Conservation (phyloP, 768 basidiomycete genomes). For the Suillus brevipes region DNA sequence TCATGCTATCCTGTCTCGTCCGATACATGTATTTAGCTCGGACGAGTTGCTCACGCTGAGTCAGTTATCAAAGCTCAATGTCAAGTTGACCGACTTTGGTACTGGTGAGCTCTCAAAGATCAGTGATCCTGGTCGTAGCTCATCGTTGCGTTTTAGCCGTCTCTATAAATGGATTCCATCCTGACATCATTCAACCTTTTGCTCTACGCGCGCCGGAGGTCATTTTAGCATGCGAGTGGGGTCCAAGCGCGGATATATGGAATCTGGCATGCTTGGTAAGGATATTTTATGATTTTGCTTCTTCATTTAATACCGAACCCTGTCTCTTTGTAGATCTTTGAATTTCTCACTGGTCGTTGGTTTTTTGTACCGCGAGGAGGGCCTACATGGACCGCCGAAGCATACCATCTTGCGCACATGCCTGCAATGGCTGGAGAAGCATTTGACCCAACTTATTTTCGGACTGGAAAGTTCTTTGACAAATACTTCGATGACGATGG, state of each 20-base stretch:
- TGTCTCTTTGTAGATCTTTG: no score
- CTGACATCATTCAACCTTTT: slow-evolving; percentile 12
- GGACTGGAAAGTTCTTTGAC: no score
- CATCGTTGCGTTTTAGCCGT: background rate
- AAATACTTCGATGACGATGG: no score
- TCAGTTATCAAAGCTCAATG: slow-evolving; percentile 15
- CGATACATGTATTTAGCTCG: slow-evolving; percentile 24
- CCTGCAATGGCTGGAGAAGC: no score
- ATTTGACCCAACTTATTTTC: no score
- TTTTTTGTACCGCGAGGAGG: no score
- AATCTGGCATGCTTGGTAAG: slow-evolving; percentile 27
- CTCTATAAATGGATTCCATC: background rate
- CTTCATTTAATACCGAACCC: no score
- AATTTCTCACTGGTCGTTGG: no score
- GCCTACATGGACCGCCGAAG: no score
- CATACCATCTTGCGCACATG: no score
- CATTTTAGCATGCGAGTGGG: slow-evolving; percentile 22
- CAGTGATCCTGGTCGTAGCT: no score
- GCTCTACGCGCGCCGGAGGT: slow-evolving; percentile 28
- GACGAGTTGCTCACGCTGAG: slow-evolving; percentile 23
- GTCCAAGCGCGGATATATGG: slow-evolving; percentile 28
- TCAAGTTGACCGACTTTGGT: slow-evolving; percentile 24
- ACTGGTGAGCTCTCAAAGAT: slow-evolving; percentile 9
- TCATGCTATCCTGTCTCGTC: slow-evolving; percentile 18
- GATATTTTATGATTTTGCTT: background rate